phyloP scores from a whole-genome alignment of 257 asterid genomes.

The Eucommia ulmoides region DNA sequence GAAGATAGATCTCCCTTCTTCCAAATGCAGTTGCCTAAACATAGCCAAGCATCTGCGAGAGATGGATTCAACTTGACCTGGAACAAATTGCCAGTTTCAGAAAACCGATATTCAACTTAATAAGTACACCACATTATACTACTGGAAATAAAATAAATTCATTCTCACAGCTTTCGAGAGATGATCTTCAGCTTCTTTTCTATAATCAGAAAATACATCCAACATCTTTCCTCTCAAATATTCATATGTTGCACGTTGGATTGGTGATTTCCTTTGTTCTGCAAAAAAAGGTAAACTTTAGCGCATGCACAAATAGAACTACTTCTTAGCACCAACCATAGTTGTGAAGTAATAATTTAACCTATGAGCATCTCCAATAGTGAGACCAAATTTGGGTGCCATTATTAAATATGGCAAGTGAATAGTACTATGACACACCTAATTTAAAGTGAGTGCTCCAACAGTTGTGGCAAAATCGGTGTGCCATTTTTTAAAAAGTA shows the following conservation, averaged over 20 bases:
- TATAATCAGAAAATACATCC: slow-evolving; percentile 69
- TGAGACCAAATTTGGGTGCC: no score
- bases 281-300: no score
- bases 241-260: slow-evolving; percentile 67
- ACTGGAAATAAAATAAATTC: neutral
- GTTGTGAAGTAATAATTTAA: no score
- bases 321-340: no score
- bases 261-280: slow-evolving; percentile 62
- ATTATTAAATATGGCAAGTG: no score
- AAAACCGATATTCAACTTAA: neutral
- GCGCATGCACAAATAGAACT: no score
- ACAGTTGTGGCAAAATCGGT: no score
- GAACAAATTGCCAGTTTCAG: no score
- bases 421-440: no score
- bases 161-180: slow-evolving; percentile 81
- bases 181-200: slow-evolving; percentile 94
- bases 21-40: slow-evolving; percentile 95
- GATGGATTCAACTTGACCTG: slow-evolving; percentile 89
- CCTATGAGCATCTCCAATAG: no score
- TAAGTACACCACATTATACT: neutral
- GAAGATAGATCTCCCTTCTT: slow-evolving; percentile 79
- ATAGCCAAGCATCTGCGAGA: slow-evolving; percentile 78
- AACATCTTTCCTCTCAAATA: slow-evolving; percentile 70
- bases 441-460: no score
- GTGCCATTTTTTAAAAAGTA: no score